Evolutionary conservation across 176 grass and related monocot genomes (phyloP).

Genomic region (Oryza nivara): DNA sequence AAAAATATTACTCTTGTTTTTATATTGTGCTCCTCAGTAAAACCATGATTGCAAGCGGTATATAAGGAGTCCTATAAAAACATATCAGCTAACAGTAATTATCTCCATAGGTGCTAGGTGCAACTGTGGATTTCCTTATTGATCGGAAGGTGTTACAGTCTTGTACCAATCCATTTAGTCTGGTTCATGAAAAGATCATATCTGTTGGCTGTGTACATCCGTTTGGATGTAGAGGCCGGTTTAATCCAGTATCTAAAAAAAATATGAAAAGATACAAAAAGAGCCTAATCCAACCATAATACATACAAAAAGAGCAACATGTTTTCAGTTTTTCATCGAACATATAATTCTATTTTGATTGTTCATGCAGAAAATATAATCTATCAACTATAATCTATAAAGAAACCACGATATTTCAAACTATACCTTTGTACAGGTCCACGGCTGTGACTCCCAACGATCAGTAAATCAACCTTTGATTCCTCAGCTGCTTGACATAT

Average conservation of each 20-base stretch:
- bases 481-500: conserved; percentile 66
- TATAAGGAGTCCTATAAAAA: too few species aligned
- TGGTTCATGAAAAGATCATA: too few species aligned
- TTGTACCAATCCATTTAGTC: too few species aligned
- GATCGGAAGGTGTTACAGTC: too few species aligned
- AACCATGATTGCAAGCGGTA: too few species aligned
- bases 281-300: not conserved
- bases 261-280: not conserved
- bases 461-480: conserved; percentile 61
- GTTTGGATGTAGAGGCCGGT: too few species aligned
- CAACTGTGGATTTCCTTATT: too few species aligned
- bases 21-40: too few species aligned
- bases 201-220: not conserved
- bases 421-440: conserved; percentile 62
- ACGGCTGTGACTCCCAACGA: conserved; percentile 70
- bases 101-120: too few species aligned
- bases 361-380: not conserved
- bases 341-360: not conserved
- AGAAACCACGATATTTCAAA: not conserved
- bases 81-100: too few species aligned
- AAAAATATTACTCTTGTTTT: too few species aligned
- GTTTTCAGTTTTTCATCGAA: not conserved
- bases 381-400: not conserved
- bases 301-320: not conserved
- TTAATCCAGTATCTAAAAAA: too few species aligned